Percentiles rank a stretch among this genome's conserved stretches.
phyloP scores from a whole-genome alignment of 768 basidiomycete genomes.

The Trametes punicea region DNA sequence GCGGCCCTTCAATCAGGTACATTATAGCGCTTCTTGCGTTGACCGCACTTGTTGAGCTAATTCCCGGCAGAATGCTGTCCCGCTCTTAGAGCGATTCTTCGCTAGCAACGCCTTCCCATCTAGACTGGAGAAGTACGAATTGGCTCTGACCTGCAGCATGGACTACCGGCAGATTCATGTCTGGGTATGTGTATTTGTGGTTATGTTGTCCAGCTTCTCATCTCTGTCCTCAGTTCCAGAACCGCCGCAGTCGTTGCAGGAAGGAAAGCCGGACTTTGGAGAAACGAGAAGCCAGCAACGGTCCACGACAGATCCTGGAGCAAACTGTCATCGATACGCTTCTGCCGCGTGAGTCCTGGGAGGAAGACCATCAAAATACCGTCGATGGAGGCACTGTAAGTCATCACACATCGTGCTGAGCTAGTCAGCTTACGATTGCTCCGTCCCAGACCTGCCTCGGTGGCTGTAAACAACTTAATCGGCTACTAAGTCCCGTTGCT shows the following conservation, averaged over 20 bases:
- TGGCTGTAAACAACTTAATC: neutral
- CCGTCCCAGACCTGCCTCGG: neutral
- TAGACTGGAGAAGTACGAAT: conserved; percentile 21
- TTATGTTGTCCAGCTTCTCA: neutral
- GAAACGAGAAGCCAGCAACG: neutral
- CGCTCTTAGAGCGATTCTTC: conserved; percentile 24
- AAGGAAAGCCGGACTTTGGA: conserved; percentile 11
- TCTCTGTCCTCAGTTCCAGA: conserved; percentile 25
- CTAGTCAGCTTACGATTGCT: too few relatives aligned
- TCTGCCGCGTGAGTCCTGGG: neutral
- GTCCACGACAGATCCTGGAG: neutral
- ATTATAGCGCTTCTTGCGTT: too few relatives aligned
- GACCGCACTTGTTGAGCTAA: too few relatives aligned
- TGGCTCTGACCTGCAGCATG: conserved; percentile 21
- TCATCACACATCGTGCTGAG: too few relatives aligned
- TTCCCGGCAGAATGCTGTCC: conserved; percentile 13
- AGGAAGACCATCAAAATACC: neutral
- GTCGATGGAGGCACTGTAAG: too few relatives aligned
- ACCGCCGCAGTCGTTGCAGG: conserved; percentile 20
- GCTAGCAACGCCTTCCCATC: conserved; percentile 20
- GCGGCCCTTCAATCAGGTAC: conserved; percentile 20
- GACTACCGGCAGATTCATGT: conserved; percentile 25
- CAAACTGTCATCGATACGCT: neutral
- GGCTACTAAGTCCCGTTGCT: neutral
- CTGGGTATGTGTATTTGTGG: conserved; percentile 23